Conservation (phyloP, 2,329 filamentous ascomycete species). For the Colletotrichum phormii region DNA sequence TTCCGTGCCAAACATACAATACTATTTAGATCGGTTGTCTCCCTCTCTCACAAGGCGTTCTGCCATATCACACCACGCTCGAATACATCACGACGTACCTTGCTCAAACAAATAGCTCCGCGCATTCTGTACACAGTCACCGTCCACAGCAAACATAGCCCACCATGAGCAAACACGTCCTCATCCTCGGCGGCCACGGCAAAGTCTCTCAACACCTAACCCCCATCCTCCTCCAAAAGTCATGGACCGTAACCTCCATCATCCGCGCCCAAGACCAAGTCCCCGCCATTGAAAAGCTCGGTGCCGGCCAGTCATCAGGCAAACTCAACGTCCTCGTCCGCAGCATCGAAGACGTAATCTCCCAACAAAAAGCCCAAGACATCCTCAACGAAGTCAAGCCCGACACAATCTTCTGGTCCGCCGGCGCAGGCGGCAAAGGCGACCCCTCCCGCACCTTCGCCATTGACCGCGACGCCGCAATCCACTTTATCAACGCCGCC, state of each 20-base stretch:
- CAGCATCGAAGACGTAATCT: conserved; percentile 78
- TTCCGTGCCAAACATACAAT: background rate
- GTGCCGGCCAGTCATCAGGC: conserved; percentile 64
- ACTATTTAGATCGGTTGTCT: background rate
- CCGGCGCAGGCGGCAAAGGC: conserved; percentile 72
- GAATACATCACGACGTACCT: background rate
- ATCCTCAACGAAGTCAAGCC: conserved; percentile 71
- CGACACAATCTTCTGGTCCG: conserved; percentile 77
- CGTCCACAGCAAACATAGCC: background rate
- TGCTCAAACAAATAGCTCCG: background rate
- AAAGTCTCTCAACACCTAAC: conserved; percentile 82
- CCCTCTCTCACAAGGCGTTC: background rate
- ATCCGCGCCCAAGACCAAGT: conserved; percentile 80
- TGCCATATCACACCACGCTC: background rate
- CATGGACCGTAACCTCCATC: conserved; percentile 82
- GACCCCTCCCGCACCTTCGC: conserved; percentile 63
- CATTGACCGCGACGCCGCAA: conserved; percentile 73
- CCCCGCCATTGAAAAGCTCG: conserved; percentile 71
- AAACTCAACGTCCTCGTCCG: conserved; percentile 76
- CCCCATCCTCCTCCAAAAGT: conserved; percentile 77
- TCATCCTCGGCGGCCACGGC: conserved; percentile 85
- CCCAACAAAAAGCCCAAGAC: conserved; percentile 68
- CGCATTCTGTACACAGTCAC: background rate
- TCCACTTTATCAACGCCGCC: conserved; percentile 70
- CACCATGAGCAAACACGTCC: conserved; percentile 62